Conservation (phyloP, 768 basidiomycete species). For the Guyanaporus albipodus region DNA sequence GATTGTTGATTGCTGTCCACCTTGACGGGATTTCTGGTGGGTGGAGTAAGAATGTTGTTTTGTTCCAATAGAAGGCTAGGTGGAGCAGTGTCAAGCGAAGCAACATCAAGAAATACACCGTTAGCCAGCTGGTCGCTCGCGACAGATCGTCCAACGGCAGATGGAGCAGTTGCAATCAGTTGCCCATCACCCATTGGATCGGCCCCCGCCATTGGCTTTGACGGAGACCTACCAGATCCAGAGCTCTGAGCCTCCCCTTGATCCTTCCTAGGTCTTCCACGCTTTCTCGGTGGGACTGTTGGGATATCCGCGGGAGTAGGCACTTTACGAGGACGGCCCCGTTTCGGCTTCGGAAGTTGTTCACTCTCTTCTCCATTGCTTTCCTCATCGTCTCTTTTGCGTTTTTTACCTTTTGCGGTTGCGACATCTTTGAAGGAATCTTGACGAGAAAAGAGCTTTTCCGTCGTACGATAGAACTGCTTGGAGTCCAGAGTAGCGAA, state of each 20-base stretch:
- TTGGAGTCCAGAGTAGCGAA: constrained; percentile 44
- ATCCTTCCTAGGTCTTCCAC: constrained; percentile 34
- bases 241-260: background rate
- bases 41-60: background rate
- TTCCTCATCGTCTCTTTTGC: constrained; percentile 27
- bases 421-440: constrained; percentile 43
- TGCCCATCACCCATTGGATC: background rate
- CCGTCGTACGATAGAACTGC: constrained; percentile 52
- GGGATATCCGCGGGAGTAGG: constrained; percentile 6
- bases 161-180: background rate
- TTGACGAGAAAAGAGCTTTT: constrained; percentile 42
- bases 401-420: constrained; percentile 25
- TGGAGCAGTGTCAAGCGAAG: background rate
- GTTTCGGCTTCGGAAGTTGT: constrained; percentile 37
- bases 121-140: background rate
- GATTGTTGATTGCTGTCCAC: background rate
- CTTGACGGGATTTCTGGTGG: background rate
- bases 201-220: background rate
- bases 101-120: background rate
- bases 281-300: constrained; percentile 29
- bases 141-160: background rate
- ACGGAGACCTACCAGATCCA: constrained; percentile 7
- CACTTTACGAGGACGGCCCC: constrained; percentile 53
- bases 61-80: background rate
- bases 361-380: constrained; percentile 18